Evolutionary conservation across 768 basidiomycete species (phyloP).

Genomic region (Auriculariales sp.): DNA sequence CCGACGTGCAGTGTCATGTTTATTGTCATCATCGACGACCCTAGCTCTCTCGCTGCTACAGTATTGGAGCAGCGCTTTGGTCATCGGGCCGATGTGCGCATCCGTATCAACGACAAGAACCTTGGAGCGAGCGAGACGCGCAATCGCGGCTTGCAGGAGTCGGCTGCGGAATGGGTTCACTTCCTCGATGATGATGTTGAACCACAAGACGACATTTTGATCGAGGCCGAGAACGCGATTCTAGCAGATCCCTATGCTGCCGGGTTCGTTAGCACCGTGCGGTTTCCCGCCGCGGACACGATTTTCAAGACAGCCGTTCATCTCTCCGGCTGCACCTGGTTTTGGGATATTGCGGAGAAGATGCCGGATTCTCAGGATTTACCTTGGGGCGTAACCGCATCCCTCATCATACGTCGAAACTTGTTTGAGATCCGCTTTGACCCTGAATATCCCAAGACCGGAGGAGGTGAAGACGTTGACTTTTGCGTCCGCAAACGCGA

Average conservation of each 20-base stretch:
- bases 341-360: slow-evolving; percentile 47
- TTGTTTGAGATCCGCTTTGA: slow-evolving; percentile 32
- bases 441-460: slow-evolving; percentile 41
- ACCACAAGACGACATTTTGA: slow-evolving; percentile 27
- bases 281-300: slow-evolving; percentile 31
- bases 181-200: slow-evolving; percentile 50
- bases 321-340: slow-evolving; percentile 41
- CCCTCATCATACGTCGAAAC: slow-evolving; percentile 35
- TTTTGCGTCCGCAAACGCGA: slow-evolving; percentile 36
- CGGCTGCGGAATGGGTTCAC: slow-evolving; percentile 39
- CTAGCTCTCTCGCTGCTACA: slow-evolving; percentile 23
- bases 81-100: slow-evolving; percentile 34
- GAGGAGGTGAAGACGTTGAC: slow-evolving; percentile 51
- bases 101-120: slow-evolving; percentile 33
- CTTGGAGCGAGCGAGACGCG: slow-evolving; percentile 39
- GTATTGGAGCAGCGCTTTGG: slow-evolving; percentile 26
- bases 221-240: slow-evolving; percentile 32
- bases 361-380: slow-evolving; percentile 24
- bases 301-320: slow-evolving; percentile 41
- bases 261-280: slow-evolving; percentile 38
- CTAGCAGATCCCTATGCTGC: slow-evolving; percentile 30
- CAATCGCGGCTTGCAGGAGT: slow-evolving; percentile 39
- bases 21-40: slow-evolving; percentile 44
- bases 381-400: slow-evolving; percentile 52
- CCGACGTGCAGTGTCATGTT: slow-evolving; percentile 33